A percentile compares a stretch with the other conserved stretches of the same genome.
phyloP scores from a whole-genome alignment of 208 protist genomes.

The Polymyxa betae region DNA sequence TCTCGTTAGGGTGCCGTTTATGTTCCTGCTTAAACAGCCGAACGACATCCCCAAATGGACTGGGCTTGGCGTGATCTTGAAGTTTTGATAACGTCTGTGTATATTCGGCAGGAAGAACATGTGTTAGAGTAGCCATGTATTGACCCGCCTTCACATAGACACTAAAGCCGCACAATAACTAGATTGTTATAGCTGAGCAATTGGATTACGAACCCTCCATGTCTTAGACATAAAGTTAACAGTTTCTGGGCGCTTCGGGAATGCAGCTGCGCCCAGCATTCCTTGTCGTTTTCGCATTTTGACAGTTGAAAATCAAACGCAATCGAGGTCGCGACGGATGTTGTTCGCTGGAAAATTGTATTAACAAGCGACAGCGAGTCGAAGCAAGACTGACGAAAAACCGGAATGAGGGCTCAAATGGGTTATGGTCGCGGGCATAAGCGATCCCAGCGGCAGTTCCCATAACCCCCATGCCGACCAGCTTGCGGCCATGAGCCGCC shows the following conservation, averaged over 20 bases:
- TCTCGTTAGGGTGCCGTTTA: not conserved
- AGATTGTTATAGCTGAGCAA: not conserved
- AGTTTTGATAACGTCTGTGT: constrained; percentile 16
- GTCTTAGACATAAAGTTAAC: not conserved
- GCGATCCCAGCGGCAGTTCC: not conserved
- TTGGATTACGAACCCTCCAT: not conserved
- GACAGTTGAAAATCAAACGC: constrained; percentile 27
- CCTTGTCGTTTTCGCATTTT: constrained; percentile 15
- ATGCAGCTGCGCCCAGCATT: not conserved
- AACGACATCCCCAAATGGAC: not conserved
- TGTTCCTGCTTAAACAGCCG: not conserved
- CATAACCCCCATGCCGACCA: not conserved
- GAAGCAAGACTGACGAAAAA: not conserved
- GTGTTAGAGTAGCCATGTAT: constrained; percentile 29
- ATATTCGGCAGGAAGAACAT: constrained; percentile 24
- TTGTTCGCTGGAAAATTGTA: not conserved
- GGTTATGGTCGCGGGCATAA: not conserved
- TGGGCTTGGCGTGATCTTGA: not conserved
- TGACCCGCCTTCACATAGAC: constrained; percentile 16
- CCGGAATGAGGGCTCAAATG: not conserved
- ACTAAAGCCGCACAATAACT: not conserved
- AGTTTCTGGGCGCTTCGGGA: constrained; percentile 4
- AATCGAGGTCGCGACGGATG: not conserved
- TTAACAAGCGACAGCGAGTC: not conserved
- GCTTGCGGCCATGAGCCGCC: not conserved